Evolutionary conservation across 176 grass and related monocot genomes (phyloP), one percentile per base, ranked within the genome.

Genomic region (Luzula sylvatica): DNA sequence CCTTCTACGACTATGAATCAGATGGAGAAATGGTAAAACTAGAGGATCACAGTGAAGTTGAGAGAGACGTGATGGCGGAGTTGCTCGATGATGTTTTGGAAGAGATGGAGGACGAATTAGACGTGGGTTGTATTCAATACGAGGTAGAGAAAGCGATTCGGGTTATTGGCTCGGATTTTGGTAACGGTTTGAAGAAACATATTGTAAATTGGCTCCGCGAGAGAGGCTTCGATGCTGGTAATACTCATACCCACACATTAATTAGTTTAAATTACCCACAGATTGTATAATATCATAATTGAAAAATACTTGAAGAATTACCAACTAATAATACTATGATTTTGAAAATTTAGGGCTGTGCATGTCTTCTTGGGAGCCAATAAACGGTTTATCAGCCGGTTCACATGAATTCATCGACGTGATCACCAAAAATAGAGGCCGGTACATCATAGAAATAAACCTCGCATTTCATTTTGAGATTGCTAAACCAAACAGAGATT

Each of bases 1-100:
- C 82, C 49, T 95, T 95, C 76, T 95, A 88, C 72, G 61, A 84
- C 32, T 95, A 88, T 74, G 61, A 84, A 24, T 70, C 51, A 3
- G 55, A 49, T 51, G 57, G 50, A 19, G 72, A 63, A 39, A 18
- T 38, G 23, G 14, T 56, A 26, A n/a, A 30, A 28, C 55, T 42
- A 38, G 56, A 12, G 15, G 68, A 8, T 3, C 16, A 29, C 46
- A 50, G 40, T 16, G 53, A 74, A 7, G 9, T 23, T 3, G 23
- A 1, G 30, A 35, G 30, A 35, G n/a, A n/a, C 18, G 54, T 51
- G 39, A 21, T 11, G 15, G 26, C 39, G 23, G 71, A 63, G 22
- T 25, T 28, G 8, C 27, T 84, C 43, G 70, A 59, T 12, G 40
- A 11, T 14, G 38, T 49, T 48, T 44, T 85, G 50, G 67, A 44